Evolutionary conservation across 257 asterid species (phyloP), one percentile per base, ranked within the genome.

Genomic region (Solanum ossicruentum): DNA sequence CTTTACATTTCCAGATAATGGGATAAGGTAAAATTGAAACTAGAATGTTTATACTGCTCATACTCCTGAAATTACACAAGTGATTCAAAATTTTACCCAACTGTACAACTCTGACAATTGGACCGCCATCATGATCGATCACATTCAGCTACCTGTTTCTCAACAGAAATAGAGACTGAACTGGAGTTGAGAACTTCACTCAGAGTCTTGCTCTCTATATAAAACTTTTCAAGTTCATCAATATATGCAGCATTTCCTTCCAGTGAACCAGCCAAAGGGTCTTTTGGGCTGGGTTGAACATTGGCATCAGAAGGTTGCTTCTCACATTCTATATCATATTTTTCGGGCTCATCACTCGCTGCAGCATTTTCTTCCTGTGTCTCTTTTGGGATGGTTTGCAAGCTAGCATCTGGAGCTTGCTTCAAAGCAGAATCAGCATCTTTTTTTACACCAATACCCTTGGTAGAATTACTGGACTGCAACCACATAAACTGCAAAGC

Each of bases 401-500:
- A 54, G 57, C 65, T 47, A 78, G 60, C 63, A 77, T 81, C 87
- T 26, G 86, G 71, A 58, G 85, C 79, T 71, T 21, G 84, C 78
- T 47, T 71, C 47, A 75, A 39, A 54, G 86, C 66, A 55, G 86
- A 71, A 69, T 85, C 32, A 73, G 49, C 84, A 43, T 82, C 45
- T 43, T 43, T 28, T 82, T 45, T 61, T 56, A 61, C 77, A 82
- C 60, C 73, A 61, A 26, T 28, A 82, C 15, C 84, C 73, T 61
- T 82, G 57, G 71, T 82, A 43, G 84, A 82, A 78, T 73, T 88
- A 87, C 70, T 47, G 54, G 91, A 56, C 5, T 86, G 60, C 60
- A 87, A 75, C 99, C 99, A 96, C 89, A 12, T 61, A 88, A 95
- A 96, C 86, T 87, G 93, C 90, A 96, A 88, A 87, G 85, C 88